Percentiles rank a stretch among this genome's conserved stretches.
These are phyloP conservation scores for Lachnellula subtilissima DNA, from an alignment of 2,329 filamentous ascomycete species.

Conservation along the genomic window DNA sequence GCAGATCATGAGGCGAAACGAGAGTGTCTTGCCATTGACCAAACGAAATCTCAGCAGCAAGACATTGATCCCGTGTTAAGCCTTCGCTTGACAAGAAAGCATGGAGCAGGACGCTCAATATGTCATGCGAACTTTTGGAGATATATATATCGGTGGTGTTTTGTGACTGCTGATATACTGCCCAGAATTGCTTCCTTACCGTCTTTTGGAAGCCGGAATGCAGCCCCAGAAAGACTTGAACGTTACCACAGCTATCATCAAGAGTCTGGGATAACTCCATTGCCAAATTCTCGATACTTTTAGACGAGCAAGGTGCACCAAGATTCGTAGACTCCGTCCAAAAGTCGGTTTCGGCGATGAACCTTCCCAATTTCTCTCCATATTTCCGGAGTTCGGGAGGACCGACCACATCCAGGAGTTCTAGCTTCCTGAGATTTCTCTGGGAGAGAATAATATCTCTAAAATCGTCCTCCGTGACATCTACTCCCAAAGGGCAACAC, in stretches of 20 bases:
- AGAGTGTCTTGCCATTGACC: constrained; percentile 34
- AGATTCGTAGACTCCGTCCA: neutral
- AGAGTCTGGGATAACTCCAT: constrained; percentile 1
- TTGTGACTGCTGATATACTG: constrained; percentile 28
- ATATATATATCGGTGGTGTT: constrained; percentile 33
- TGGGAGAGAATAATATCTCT: constrained; percentile 42
- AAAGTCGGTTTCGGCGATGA: neutral
- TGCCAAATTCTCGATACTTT: constrained; percentile 5
- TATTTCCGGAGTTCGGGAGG: constrained; percentile 6
- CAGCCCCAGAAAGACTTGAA: constrained; percentile 33
- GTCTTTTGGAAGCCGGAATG: constrained; percentile 38
- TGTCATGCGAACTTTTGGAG: constrained; percentile 40
- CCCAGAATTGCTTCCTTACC: constrained; percentile 37
- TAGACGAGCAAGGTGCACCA: neutral
- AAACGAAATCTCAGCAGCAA: constrained; percentile 36
- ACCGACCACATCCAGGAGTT: constrained; percentile 30
- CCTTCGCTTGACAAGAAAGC: constrained; percentile 41
- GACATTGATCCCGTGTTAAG: constrained; percentile 36
- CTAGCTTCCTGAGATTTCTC: constrained; percentile 36
- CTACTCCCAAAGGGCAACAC: constrained; percentile 43
- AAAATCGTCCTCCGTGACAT: constrained; percentile 38
- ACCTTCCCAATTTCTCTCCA: constrained; percentile 6
- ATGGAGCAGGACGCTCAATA: constrained; percentile 40
- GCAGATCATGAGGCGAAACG: constrained; percentile 15
- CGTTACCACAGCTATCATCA: neutral